Percentiles rank a stretch among this genome's conserved stretches.
Evolutionary conservation across 768 basidiomycete genomes (phyloP).

Genomic region (Boletus huronensis): DNA sequence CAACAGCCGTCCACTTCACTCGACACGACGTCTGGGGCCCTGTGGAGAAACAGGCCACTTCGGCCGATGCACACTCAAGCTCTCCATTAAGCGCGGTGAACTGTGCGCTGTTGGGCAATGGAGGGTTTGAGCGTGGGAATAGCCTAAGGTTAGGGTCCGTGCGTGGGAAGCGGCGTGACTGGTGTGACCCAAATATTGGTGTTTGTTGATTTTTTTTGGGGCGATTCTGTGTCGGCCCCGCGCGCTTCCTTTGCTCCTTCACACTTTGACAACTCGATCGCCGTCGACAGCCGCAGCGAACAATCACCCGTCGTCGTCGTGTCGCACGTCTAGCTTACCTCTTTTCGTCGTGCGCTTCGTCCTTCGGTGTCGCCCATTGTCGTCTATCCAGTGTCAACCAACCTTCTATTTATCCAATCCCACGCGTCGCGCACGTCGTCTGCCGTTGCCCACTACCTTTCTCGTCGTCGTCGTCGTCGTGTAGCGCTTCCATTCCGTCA

Average conservation of each 20-base stretch:
- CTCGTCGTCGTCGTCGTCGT: constrained; percentile 26
- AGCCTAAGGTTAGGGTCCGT: constrained; percentile 42
- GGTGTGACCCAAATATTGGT: constrained; percentile 38
- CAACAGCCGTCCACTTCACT: background rate
- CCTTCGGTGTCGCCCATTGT: constrained; percentile 23
- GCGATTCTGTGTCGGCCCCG: constrained; percentile 42
- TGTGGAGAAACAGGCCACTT: background rate
- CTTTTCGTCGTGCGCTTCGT: constrained; percentile 18
- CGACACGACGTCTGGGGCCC: background rate
- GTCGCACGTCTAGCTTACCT: constrained; percentile 29
- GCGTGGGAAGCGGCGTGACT: constrained; percentile 37
- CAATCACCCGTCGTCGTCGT: constrained; percentile 40
- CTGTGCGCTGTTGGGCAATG: constrained; percentile 15
- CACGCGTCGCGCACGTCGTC: constrained; percentile 50
- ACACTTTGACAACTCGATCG: constrained; percentile 45
- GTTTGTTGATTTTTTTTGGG: constrained; percentile 39
- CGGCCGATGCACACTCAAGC: background rate
- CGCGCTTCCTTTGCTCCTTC: constrained; percentile 44
- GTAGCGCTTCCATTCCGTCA: constrained; percentile 27
- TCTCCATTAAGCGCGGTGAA: constrained; percentile 1
- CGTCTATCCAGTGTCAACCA: constrained; percentile 22
- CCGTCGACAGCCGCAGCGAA: constrained; percentile 46
- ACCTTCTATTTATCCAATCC: constrained; percentile 35
- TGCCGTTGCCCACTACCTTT: constrained; percentile 15
- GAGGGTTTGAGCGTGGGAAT: constrained; percentile 31